These are phyloP conservation scores for Pelargonium cotyledonis DNA, from an alignment of 441 rosid species.

Conservation along the genomic window DNA sequence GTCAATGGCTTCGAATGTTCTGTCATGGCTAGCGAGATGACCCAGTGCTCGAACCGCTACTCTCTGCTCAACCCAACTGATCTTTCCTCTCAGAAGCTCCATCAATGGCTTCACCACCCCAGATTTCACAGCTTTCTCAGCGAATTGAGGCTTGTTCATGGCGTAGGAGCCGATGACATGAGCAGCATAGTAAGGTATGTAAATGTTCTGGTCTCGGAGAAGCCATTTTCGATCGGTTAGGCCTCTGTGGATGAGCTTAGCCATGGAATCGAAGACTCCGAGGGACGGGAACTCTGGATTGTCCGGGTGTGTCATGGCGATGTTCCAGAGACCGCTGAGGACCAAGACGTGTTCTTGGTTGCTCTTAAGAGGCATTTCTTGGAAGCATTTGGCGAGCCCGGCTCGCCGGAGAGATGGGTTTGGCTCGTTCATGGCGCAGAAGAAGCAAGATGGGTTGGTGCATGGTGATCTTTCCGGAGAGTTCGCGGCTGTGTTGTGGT, in stretches of 20 bases:
- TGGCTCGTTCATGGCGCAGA: conserved; percentile 65
- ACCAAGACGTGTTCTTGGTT: conserved; percentile 59
- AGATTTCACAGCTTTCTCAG: conserved; percentile 45
- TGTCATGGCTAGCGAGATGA: conserved; percentile 58
- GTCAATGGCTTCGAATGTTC: conserved; percentile 47
- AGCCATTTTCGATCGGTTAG: conserved; percentile 53
- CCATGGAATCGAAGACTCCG: conserved; percentile 73
- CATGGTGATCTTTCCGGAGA: conserved; percentile 25
- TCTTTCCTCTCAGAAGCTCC: conserved; percentile 70
- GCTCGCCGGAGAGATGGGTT: conserved; percentile 45
- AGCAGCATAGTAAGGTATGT: conserved; percentile 78
- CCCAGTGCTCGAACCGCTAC: conserved; percentile 73
- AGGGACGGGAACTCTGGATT: conserved; percentile 71
- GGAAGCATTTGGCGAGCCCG: conserved; percentile 47
- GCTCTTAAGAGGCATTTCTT: conserved; percentile 49
- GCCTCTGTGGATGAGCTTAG: conserved; percentile 49
- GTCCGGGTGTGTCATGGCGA: conserved; percentile 68
- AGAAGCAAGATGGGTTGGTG: conserved; percentile 60
- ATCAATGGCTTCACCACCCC: conserved; percentile 54
- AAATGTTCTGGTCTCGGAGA: conserved; percentile 62
- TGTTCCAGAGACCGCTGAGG: conserved; percentile 67
- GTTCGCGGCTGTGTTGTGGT: neutral
- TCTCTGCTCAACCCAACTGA: conserved; percentile 87
- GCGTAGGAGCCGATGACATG: conserved; percentile 76
- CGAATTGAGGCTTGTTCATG: conserved; percentile 53